Evolutionary conservation across 805 yeast genomes (phyloP).

Genomic region (Yamadazyma laniorum): DNA sequence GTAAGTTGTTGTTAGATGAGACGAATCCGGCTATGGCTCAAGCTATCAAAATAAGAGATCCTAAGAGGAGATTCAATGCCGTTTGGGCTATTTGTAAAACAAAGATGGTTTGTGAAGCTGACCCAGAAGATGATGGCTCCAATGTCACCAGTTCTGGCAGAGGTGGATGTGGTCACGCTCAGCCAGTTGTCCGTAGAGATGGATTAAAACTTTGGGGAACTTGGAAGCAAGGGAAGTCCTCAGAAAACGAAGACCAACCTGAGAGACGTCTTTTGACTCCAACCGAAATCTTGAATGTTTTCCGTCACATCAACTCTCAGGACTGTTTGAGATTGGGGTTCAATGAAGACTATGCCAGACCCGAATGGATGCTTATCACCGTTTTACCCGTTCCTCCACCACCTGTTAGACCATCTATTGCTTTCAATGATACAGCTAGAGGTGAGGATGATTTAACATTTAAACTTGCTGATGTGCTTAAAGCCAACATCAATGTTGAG

Average conservation of each 20-base stretch:
- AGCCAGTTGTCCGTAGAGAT: conserved; percentile 93
- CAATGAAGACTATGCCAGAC: conserved; percentile 94
- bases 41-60: conserved; percentile 85
- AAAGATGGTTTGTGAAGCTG: conserved; percentile 92
- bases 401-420: conserved; percentile 97
- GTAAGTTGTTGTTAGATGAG: conserved; percentile 87
- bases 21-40: conserved; percentile 77
- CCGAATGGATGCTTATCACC: conserved; percentile 96
- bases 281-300: conserved; percentile 84
- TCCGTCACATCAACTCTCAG: conserved; percentile 83
- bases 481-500: conserved; percentile 97
- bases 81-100: conserved; percentile 92
- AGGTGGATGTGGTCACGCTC: conserved; percentile 98
- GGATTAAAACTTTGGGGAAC: conserved; percentile 96
- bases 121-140: conserved; percentile 39
- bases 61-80: conserved; percentile 94
- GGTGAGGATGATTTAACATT: conserved; percentile 99
- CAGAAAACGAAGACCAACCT: conserved; percentile 78
- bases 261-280: conserved; percentile 89
- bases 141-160: conserved; percentile 48
- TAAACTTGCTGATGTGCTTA: conserved; percentile 92
- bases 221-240: conserved; percentile 87
- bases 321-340: conserved; percentile 84
- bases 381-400: conserved; percentile 99
- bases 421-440: conserved; percentile 95